Percentiles rank a stretch among this genome's conserved stretches.
Conservation (phyloP, 106 monocot genomes). For the Platanthera zijinensis region DNA sequence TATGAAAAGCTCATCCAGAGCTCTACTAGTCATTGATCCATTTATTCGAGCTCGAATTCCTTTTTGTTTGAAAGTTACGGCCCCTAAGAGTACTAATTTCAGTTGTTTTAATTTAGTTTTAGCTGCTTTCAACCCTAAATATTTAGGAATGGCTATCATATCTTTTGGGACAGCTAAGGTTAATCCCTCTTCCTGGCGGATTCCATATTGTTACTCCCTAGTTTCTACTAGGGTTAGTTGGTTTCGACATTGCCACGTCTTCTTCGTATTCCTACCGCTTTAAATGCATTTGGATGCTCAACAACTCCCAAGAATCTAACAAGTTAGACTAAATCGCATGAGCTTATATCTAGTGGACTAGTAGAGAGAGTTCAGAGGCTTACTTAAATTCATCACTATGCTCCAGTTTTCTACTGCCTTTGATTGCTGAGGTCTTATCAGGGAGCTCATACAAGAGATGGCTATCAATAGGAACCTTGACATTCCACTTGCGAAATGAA, state of each 20-base stretch:
- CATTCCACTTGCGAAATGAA: conserved; percentile 55
- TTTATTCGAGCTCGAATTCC: too few relatives aligned
- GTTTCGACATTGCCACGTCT: too few relatives aligned
- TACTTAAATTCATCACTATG: conserved; percentile 74
- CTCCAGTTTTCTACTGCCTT: conserved; percentile 83
- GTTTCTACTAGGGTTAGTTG: too few relatives aligned
- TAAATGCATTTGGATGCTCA: neutral
- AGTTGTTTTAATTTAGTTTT: too few relatives aligned
- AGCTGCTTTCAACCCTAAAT: neutral
- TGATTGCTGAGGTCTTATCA: conserved; percentile 62
- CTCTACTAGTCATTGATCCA: too few relatives aligned
- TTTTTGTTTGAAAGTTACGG: too few relatives aligned
- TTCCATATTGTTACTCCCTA: too few relatives aligned
- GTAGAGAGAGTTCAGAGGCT: neutral
- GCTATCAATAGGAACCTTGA: conserved; percentile 47
- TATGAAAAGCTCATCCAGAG: too few relatives aligned
- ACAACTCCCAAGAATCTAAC: neutral
- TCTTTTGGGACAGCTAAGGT: neutral
- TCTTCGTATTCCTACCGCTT: too few relatives aligned
- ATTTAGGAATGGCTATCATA: neutral
- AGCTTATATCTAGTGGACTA: neutral
- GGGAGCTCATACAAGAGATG: conserved; percentile 60
- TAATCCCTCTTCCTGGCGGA: too few relatives aligned
- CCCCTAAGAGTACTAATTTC: too few relatives aligned
- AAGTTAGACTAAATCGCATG: neutral